Evolutionary conservation across 352 stramenopile species (phyloP), one percentile per base, ranked within the genome.

Genomic region (Phytophthora aleatoria): DNA sequence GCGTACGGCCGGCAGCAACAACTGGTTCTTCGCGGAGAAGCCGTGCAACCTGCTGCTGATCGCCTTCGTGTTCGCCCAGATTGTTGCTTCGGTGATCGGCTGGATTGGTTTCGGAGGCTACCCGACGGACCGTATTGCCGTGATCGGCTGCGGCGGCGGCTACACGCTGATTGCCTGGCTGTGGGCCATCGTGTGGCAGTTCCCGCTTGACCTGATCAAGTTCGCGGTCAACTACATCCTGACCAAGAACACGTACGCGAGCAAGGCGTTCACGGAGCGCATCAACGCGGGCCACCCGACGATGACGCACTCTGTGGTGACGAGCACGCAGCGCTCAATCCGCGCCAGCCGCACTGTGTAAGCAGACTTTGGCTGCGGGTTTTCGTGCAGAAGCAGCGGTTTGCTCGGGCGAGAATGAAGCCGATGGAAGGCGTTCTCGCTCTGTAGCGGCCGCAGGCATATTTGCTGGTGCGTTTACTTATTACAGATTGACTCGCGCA

Each of bases 221-320:
- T 91, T 89, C 58, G 44, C 44, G 27, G 72, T 89, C 42, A 91
- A 91, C 67, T 89, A 89, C 67, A 30, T 88, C 12, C 52, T 91
- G 56, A 26, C 15, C 7, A 27, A 47, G 41, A 47, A 47, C 41
- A 47, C 41, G 4, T 47, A 47, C 41, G 41, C 41, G 13, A 47
- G 13, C 54, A 87, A 79, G 66, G 83, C 83, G 49, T 91, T 91
- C 65, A 87, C 75, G 50, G 79, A 84, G 61, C 79, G 83, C 67
- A 92, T 92, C 62, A 92, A 90, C 66, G 81, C 81, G 0, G 83
- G 83, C 39, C 83, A 92, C 68, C 83, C 83, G 56, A 85, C 81
- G 51, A 74, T 90, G 51, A 64, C 74, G 47, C 79, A 90, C 73
- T 84, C 72, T 31, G 73, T 74, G 11, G 81, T 89, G 50, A 85